Evolutionary conservation across 768 basidiomycete genomes (phyloP).

Genomic region (Phanerochaete carnosa): DNA sequence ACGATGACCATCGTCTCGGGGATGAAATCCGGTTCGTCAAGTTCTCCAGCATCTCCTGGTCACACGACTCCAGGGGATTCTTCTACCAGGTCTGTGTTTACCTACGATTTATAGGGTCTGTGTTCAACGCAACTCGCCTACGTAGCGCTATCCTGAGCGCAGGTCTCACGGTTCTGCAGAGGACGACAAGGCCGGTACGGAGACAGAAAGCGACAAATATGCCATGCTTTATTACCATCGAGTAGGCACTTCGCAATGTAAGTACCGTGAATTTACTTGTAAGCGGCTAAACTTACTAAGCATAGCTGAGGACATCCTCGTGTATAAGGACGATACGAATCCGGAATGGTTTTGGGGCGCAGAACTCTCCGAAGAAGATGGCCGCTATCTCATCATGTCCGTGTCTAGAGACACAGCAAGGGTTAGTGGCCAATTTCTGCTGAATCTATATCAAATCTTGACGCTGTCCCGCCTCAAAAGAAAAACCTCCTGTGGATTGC

Average conservation of each 20-base stretch:
- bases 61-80: slow-evolving; percentile 76
- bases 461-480: slow-evolving; percentile 31
- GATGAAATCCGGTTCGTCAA: slow-evolving; percentile 78
- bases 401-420: slow-evolving; percentile 59
- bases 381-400: slow-evolving; percentile 57
- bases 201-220: slow-evolving; percentile 59
- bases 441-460: background rate
- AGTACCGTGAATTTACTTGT: slow-evolving; percentile 16
- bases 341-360: slow-evolving; percentile 64
- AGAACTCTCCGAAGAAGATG: slow-evolving; percentile 56
- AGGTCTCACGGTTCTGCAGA: slow-evolving; percentile 40
- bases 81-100: slow-evolving; percentile 63
- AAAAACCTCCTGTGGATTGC: slow-evolving; percentile 76
- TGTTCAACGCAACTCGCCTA: background rate
- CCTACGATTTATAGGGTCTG: background rate
- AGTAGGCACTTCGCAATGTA: slow-evolving; percentile 69
- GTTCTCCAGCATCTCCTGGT: slow-evolving; percentile 72
- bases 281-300: background rate
- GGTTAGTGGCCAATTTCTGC: slow-evolving; percentile 34
- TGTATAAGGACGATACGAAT: slow-evolving; percentile 60
- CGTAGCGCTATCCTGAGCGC: slow-evolving; percentile 52
- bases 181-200: slow-evolving; percentile 52
- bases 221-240: slow-evolving; percentile 78
- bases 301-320: slow-evolving; percentile 64
- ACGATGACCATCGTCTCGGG: slow-evolving; percentile 49